These are phyloP conservation scores for Cyphellophora europaea DNA, from an alignment of 2,329 filamentous ascomycete genomes.

Conservation along the genomic window DNA sequence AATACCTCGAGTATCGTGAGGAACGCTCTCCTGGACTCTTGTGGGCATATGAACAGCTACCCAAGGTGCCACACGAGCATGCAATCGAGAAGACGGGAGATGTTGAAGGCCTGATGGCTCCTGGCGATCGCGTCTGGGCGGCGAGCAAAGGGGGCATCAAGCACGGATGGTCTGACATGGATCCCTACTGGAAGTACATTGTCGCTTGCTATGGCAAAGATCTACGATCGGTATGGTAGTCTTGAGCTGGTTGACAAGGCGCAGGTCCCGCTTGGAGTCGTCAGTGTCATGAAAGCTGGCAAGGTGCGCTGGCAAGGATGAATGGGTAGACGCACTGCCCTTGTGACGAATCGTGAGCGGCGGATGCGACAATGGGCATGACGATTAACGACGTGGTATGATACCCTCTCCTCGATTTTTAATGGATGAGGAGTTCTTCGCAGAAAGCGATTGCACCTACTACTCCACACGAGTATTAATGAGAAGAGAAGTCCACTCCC, in stretches of 20 bases:
- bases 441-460: too few relatives aligned
- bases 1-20: conserved; percentile 28
- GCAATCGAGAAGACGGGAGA: conserved; percentile 21
- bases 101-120: conserved; percentile 14
- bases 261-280: conserved; percentile 33
- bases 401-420: too few relatives aligned
- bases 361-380: too few relatives aligned
- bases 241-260: conserved; percentile 30
- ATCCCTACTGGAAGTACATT: conserved; percentile 34
- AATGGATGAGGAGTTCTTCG: too few relatives aligned
- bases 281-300: conserved; percentile 31
- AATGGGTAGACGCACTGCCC: too few relatives aligned
- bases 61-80: conserved; percentile 23
- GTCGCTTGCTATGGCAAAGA: conserved; percentile 31
- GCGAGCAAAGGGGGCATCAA: conserved; percentile 13
- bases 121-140: conserved; percentile 2
- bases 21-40: conserved; percentile 22
- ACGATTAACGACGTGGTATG: too few relatives aligned
- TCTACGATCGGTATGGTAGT: conserved; percentile 28
- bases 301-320: conserved; percentile 32
- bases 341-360: too few relatives aligned
- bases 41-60: conserved; percentile 24
- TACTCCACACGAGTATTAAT: too few relatives aligned
- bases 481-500: too few relatives aligned
- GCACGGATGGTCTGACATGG: conserved; percentile 25